phyloP scores from a whole-genome alignment of 352 stramenopile genomes.

The Phytophthora palmivora region DNA sequence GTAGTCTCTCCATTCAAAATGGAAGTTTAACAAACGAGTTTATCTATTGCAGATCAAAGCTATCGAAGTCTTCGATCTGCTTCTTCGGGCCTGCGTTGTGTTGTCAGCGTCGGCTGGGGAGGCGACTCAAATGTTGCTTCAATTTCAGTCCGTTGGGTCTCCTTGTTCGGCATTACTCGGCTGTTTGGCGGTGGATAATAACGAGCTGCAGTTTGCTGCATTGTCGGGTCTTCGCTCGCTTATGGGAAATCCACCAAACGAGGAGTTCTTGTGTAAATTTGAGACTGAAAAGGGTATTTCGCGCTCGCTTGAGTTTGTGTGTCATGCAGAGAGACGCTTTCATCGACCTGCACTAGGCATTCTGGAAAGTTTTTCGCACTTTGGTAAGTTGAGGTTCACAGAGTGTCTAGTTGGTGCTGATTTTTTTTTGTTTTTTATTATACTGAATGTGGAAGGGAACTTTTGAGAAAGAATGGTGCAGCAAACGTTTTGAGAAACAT shows the following conservation, averaged over 20 bases:
- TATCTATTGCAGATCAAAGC: slow-evolving; percentile 18
- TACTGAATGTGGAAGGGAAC: slow-evolving; percentile 26
- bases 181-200: slow-evolving; percentile 40
- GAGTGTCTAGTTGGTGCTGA: background rate
- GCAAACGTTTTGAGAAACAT: slow-evolving; percentile 6
- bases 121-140: slow-evolving; percentile 10
- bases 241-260: slow-evolving; percentile 33
- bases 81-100: slow-evolving; percentile 18
- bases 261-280: slow-evolving; percentile 42
- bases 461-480: slow-evolving; percentile 22
- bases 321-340: slow-evolving; percentile 46
- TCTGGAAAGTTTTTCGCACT: slow-evolving; percentile 55
- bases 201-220: slow-evolving; percentile 40
- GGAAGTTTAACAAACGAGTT: background rate
- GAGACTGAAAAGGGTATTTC: slow-evolving; percentile 34
- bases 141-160: slow-evolving; percentile 43
- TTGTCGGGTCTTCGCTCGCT: slow-evolving; percentile 49
- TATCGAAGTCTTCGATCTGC: slow-evolving; percentile 24
- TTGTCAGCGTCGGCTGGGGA: slow-evolving; percentile 7
- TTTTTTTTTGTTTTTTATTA: background rate
- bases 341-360: slow-evolving; percentile 52
- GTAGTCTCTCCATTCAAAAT: background rate
- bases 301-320: slow-evolving; percentile 34
- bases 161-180: slow-evolving; percentile 43
- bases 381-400: slow-evolving; percentile 50